Evolutionary conservation across 78 protist genomes (phyloP).

Genomic region (Pelomyxa schiedti): DNA sequence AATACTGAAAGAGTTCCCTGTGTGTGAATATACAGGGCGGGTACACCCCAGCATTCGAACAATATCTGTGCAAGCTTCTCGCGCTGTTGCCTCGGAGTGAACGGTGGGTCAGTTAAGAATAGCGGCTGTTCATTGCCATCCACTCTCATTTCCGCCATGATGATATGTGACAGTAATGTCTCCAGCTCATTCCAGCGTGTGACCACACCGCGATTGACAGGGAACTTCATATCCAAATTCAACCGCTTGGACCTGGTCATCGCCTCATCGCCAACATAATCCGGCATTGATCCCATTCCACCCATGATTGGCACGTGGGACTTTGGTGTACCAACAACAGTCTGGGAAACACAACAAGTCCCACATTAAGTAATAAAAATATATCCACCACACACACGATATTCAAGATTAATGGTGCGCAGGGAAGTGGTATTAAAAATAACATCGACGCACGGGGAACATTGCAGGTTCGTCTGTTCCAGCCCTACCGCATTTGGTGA

Average conservation of each 20-base stretch:
- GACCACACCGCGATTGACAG: constrained; percentile 94
- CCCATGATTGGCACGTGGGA: too few species aligned
- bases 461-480: too few species aligned
- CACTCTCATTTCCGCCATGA: constrained; percentile 86
- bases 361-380: too few species aligned
- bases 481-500: too few species aligned
- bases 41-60: constrained; percentile 90
- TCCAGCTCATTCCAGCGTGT: constrained; percentile 79
- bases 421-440: too few species aligned
- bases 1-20: constrained; percentile 89
- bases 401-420: too few species aligned
- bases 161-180: constrained; percentile 90
- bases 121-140: constrained; percentile 89
- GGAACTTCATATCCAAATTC: constrained; percentile 70
- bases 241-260: constrained; percentile 59
- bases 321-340: too few species aligned
- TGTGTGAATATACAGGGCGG: constrained; percentile 79
- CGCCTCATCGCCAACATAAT: constrained; percentile 89
- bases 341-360: too few species aligned
- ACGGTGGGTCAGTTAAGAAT: constrained; percentile 93
- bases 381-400: too few species aligned
- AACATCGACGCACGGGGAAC: too few species aligned
- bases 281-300: too few species aligned
- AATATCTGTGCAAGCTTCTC: constrained; percentile 88
- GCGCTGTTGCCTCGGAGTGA: constrained; percentile 92